phyloP scores from a whole-genome alignment of 495 filamentous ascomycete genomes.

The Penicillium macrosclerotiorum region DNA sequence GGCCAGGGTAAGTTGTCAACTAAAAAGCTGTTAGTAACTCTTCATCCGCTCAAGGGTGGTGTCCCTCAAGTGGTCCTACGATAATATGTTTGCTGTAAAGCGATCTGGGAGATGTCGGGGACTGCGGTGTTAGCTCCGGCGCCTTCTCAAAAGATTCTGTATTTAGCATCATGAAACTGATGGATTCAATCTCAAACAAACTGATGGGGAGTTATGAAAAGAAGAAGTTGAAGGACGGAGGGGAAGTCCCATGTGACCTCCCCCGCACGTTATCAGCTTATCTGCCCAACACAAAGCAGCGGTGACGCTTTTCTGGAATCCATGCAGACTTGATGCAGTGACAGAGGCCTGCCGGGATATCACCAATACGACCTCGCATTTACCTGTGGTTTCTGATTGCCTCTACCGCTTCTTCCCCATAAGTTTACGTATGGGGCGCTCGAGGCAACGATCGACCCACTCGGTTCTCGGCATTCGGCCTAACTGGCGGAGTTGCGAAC shows the following conservation, averaged over 20 bases:
- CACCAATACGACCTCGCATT: background rate
- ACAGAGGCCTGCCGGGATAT: background rate
- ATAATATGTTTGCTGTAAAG: conserved; percentile 46
- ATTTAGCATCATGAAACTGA: conserved; percentile 20
- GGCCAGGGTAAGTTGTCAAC: conserved; percentile 88
- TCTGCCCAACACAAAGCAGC: conserved; percentile 14
- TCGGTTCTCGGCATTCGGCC: conserved; percentile 18
- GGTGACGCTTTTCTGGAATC: conserved; percentile 12
- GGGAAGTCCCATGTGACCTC: conserved; percentile 17
- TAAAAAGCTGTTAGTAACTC: conserved; percentile 12
- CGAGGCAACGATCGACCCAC: background rate
- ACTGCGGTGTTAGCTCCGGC: conserved; percentile 21
- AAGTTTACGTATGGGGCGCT: background rate
- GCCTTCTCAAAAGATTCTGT: conserved; percentile 18
- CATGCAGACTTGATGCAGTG: too few relatives aligned
- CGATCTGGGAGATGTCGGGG: conserved; percentile 24
- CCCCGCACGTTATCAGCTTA: conserved; percentile 32
- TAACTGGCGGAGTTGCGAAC: conserved; percentile 11
- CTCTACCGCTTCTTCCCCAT: background rate
- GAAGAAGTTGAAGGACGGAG: conserved; percentile 1
- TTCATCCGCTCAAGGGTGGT: background rate
- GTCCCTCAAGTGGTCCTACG: conserved; percentile 20
- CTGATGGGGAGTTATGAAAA: too few relatives aligned
- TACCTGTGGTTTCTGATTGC: background rate
- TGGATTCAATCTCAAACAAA: too few relatives aligned